Evolutionary conservation across 2,329 filamentous ascomycete genomes (phyloP).

Genomic region (Pseudocercospora fuligena): DNA sequence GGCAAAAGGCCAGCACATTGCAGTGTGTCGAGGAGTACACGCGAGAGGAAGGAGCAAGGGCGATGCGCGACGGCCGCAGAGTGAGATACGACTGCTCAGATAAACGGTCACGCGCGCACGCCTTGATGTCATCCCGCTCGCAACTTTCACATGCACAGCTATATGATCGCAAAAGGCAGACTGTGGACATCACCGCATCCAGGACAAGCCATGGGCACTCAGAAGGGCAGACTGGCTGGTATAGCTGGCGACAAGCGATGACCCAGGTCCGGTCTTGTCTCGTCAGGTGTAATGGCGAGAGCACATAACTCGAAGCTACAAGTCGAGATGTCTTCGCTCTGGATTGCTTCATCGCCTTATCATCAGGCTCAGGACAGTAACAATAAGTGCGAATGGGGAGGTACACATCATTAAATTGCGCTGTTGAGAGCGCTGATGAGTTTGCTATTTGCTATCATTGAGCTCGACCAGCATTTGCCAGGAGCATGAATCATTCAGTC

Average conservation of each 20-base stretch:
- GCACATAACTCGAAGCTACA: neutral
- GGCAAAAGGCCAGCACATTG: constrained; percentile 39
- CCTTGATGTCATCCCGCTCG: constrained; percentile 1
- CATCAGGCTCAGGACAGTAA: neutral
- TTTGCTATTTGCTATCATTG: neutral
- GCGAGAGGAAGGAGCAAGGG: neutral
- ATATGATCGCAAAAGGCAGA: neutral
- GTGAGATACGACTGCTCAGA: neutral
- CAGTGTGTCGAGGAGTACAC: neutral
- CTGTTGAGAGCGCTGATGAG: constrained; percentile 5
- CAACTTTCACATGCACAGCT: neutral
- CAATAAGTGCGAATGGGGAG: neutral
- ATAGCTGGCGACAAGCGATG: neutral
- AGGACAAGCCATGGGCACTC: too few relatives aligned
- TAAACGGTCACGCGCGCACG: neutral
- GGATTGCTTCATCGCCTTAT: neutral
- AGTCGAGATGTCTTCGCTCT: neutral
- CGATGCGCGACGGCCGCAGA: neutral
- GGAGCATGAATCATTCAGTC: neutral
- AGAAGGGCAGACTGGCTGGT: neutral
- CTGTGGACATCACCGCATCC: neutral
- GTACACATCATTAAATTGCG: neutral
- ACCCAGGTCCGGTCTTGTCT: too few relatives aligned
- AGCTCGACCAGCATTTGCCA: constrained; percentile 1
- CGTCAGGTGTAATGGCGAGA: too few relatives aligned